These are phyloP conservation scores for Naegleria fowleri DNA, from an alignment of 208 protist genomes.

Conservation along the genomic window DNA sequence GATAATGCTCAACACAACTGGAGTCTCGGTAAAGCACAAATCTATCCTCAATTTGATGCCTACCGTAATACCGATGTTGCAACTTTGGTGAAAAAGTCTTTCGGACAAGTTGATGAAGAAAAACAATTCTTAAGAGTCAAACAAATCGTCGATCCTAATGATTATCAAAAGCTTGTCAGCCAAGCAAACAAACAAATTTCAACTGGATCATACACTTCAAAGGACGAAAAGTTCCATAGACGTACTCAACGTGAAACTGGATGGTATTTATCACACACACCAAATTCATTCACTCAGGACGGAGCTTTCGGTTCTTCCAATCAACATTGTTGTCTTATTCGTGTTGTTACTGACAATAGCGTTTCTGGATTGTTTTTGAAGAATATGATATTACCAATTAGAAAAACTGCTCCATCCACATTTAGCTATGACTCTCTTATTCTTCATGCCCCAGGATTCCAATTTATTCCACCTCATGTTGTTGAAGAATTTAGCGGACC, in stretches of 20 bases:
- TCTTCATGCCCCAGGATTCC: slow-evolving; percentile 70
- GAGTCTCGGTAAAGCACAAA: neutral
- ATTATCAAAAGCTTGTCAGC: neutral
- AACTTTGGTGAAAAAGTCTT: neutral
- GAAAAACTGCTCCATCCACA: neutral
- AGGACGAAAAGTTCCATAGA: neutral
- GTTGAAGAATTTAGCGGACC: slow-evolving; percentile 81
- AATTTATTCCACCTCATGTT: slow-evolving; percentile 71
- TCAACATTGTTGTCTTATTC: neutral
- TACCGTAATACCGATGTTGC: neutral
- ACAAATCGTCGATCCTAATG: neutral
- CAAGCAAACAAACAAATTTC: neutral
- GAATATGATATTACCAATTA: neutral
- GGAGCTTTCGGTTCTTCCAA: neutral
- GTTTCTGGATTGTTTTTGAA: neutral
- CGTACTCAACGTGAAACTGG: neutral
- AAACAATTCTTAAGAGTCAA: neutral
- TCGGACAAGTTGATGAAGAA: neutral
- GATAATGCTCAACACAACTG: neutral
- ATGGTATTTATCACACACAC: neutral
- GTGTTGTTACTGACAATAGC: slow-evolving; percentile 11
- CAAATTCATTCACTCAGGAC: neutral
- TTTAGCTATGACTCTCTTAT: slow-evolving; percentile 62
- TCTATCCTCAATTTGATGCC: neutral
- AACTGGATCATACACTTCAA: neutral